Base-by-base conservation (phyloP, 768 basidiomycete species). In the Suillus brevipes region DNA sequence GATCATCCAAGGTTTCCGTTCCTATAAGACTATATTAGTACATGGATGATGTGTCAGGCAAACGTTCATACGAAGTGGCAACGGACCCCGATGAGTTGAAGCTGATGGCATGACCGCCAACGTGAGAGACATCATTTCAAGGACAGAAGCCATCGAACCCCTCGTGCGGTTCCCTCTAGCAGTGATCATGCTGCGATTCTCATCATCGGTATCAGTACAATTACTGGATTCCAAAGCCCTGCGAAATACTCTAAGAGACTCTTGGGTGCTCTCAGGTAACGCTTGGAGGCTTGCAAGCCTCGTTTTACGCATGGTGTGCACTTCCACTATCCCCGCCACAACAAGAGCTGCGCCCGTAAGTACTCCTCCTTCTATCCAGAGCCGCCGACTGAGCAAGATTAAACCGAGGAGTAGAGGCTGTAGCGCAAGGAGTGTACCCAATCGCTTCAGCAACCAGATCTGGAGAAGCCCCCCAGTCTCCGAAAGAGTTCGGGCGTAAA, bases 41-140 rank as follows among this genome's bases (percentile, higher is more conserved):
- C 52, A 66, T 43, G 16, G 6, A 40, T 25, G 31, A 34, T 31
- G 18, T 31, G 37, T 61, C 64, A 64, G 38, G 23, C 7, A 47
- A 38, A 31, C 62, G 43, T 14, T 83, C 89, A 73, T 76, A 91
- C 90, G 79, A 61, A 92, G 80, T 40, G 92, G 89, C 40, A 91
- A 80, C 61, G 88, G 82, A 6, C 89, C 88, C 61, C 84, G 81
- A 58, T 79, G 74, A 49, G 82, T 81, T 25, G 83, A 82, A 12
- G 82, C 78, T 4, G 87, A 84, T 4, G 91, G 91, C 80, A 85
- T 84, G 8, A 92, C 89, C 6, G 91, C 90, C 49, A 92, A 79
- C 20, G 90, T 92, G 63, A 86, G 69, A 65, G 89, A 88, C 89
- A 94, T 92, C 89, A 94, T 91, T 72, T 93, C 91, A 65, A 94